Evolutionary conservation across 441 rosid genomes (phyloP), one percentile per base, ranked within the genome.

Genomic region (Corymbia citriodora): DNA sequence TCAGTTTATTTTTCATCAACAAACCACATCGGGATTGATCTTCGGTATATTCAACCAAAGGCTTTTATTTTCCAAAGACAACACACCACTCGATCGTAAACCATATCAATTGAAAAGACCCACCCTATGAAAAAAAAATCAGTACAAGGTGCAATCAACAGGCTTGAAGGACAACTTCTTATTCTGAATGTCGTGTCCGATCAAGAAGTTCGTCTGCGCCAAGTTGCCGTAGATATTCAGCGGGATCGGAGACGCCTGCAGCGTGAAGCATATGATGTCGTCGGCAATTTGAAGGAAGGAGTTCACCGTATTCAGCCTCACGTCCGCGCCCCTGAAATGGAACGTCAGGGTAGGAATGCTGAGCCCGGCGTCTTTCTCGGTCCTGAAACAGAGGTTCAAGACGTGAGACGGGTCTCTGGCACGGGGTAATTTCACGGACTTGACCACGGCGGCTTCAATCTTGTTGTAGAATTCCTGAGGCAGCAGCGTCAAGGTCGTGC

Each of bases 321-420:
- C 91, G 68, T 94, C 94, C 4, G 94, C 97, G 9, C 92, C 94
- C 1, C 45, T 54, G 55, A 96, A 96, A 88, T 95, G 94, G 36
- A 91, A 88, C 9, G 93, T 94, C 21, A 94, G 88, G 3, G 4
- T 29, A 12, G 95, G 96, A 10, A 85, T 27, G 18, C 82, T 27
- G 18, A 93, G 23, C 2, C 55, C 59, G 29, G 18, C 1, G 3
- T 16, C 79, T 31, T 31, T 68, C 79, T 4, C 0, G 17, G 57
- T 13, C 3, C 27, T 18, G 90, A 93, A 96, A 83, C 96, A 96
- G 19, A 93, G 89, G 33, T 40, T 90, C 25, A 92, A 63, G 55
- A 17, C 6, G 13, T 61, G 53, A 1, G 54, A 4, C 0, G 93
- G 93, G 7, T 82, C 90, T 93, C 8, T 93, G 19, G 29, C 72